Base-by-base conservation (phyloP, 257 asterid genomes). In the Paulownia fortunei region DNA sequence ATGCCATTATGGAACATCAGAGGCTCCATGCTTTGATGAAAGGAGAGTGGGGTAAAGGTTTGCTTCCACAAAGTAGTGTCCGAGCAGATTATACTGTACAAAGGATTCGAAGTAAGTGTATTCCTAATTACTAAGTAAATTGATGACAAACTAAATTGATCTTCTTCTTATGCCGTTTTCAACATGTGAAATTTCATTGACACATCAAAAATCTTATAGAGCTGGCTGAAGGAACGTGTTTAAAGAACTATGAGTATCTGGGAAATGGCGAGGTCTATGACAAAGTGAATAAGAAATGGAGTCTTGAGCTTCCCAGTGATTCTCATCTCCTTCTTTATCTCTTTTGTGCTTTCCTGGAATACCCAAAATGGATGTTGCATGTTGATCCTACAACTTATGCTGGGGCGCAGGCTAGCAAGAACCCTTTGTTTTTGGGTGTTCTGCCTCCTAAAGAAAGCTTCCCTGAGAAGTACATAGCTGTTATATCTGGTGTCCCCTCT, bases 341-440 rank as follows among this genome's bases (percentile, higher is more conserved):
- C 67, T 95, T 95, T 79, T 95, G 97, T 81, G 98, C 99, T 76
- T 90, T 93, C 82, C 82, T 95, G 85, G 99, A 95, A 85, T 84
- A 90, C 81, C 99, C 98, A 2, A 93, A 89, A 68, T 95, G 99
- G 99, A 90, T 93, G 99, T 88, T 95, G 80, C 99, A 95, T 81
- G 94, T 89, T 56, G 99, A 95, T 88, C 97, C 99, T 42, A 69
- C 93, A 42, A 79, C 90, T 58, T 86, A 89, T 76, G 88, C 90
- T 63, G 98, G 97, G 78, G 85, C 87, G 61, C 98, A 93, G 79
- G 92, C 93, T 16, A 90, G 92, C 92, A 95, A 88, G 85, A 93
- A 90, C 87, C 98, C 99, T 46, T 86, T 95, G 85, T 91, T 90
- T 87, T 84, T 95, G 84, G 98, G 98, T 67, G 88, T 86, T 80